These are phyloP conservation scores for Dentipellis sp. DNA, from an alignment of 768 basidiomycete species.

Conservation along the genomic window DNA sequence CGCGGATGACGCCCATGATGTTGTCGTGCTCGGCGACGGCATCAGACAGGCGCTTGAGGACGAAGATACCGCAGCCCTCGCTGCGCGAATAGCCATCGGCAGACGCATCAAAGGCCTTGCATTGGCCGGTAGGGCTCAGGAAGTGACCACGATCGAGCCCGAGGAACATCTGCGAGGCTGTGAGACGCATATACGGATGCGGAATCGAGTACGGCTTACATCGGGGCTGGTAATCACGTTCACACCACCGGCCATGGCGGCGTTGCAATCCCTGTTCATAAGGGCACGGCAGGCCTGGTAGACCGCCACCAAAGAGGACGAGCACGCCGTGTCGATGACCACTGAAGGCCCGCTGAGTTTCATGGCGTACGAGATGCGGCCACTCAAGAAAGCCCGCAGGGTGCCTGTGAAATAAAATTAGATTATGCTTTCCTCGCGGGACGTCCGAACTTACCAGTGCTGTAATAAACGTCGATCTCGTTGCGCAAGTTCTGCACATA, in stretches of 20 bases:
- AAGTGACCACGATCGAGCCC: slow-evolving; percentile 65
- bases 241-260: slow-evolving; percentile 68
- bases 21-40: slow-evolving; percentile 59
- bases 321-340: slow-evolving; percentile 69
- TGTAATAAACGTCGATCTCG: slow-evolving; percentile 62
- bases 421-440: not conserved
- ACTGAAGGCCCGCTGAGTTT: slow-evolving; percentile 61
- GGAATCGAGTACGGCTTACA: slow-evolving; percentile 28
- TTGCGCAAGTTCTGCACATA: slow-evolving; percentile 56
- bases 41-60: slow-evolving; percentile 61
- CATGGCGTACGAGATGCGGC: slow-evolving; percentile 63
- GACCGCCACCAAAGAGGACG: slow-evolving; percentile 58
- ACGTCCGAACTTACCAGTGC: slow-evolving; percentile 37
- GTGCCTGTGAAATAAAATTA: slow-evolving; percentile 38
- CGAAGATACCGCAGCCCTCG: slow-evolving; percentile 65
- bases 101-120: slow-evolving; percentile 59
- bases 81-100: slow-evolving; percentile 68
- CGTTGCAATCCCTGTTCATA: slow-evolving; percentile 51
- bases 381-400: slow-evolving; percentile 56
- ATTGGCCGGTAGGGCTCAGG: slow-evolving; percentile 55
- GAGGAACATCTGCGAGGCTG: slow-evolving; percentile 46
- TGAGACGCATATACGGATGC: not conserved
- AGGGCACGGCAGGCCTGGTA: slow-evolving; percentile 64
- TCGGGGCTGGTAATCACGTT: slow-evolving; percentile 65
- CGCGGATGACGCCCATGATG: slow-evolving; percentile 61